Evolutionary conservation across 306 rosid species (phyloP).

Genomic region (Comarum palustre): DNA sequence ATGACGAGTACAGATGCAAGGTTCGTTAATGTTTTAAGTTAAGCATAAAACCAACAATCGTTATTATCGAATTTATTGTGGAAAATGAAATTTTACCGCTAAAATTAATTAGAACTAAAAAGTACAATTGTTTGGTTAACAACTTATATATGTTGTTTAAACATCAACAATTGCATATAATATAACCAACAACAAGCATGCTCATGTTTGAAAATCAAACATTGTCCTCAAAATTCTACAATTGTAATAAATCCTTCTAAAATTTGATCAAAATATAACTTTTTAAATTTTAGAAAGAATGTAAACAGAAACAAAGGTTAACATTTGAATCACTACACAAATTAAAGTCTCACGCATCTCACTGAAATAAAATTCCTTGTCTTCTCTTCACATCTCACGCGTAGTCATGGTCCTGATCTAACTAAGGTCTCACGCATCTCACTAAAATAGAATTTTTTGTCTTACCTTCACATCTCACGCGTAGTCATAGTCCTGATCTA

Average conservation of each 20-base stretch:
- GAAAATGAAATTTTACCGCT: too few relatives aligned
- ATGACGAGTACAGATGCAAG: too few relatives aligned
- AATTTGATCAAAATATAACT: not conserved
- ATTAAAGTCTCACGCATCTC: not conserved
- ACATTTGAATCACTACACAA: not conserved
- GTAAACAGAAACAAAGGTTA: not conserved
- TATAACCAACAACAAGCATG: not conserved
- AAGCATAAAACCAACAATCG: too few relatives aligned
- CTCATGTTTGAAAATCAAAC: not conserved
- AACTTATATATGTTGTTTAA: too few relatives aligned
- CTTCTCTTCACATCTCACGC: not conserved
- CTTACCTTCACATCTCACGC: not conserved
- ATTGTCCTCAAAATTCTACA: not conserved
- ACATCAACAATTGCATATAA: too few relatives aligned
- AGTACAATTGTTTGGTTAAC: too few relatives aligned
- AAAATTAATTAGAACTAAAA: too few relatives aligned
- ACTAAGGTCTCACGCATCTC: not conserved
- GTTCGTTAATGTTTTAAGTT: too few relatives aligned
- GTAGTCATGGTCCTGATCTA: not conserved
- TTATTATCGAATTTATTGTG: too few relatives aligned
- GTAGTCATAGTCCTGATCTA: not conserved
- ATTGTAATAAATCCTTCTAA: not conserved
- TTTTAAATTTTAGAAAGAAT: not conserved
- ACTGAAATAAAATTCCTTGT: not conserved
- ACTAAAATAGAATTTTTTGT: not conserved